Percentiles rank a stretch among this genome's conserved stretches.
These are phyloP conservation scores for Teratosphaeria destructans DNA, from an alignment of 2,329 filamentous ascomycete species.

Conservation along the genomic window DNA sequence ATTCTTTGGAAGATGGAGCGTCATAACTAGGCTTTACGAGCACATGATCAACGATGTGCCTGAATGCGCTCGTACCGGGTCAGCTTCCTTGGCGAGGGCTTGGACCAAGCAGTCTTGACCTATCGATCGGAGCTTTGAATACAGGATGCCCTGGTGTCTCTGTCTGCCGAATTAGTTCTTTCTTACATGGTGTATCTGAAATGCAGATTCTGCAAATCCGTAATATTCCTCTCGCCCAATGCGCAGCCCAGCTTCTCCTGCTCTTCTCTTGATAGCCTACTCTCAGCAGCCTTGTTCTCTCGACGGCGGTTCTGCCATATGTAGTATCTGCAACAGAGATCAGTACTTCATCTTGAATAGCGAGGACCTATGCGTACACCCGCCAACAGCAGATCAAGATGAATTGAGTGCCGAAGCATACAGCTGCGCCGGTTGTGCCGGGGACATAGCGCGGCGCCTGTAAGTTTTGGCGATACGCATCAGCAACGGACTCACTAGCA, in stretches of 20 bases:
- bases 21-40: too few relatives aligned
- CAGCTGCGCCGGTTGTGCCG: conserved; percentile 31
- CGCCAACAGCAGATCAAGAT: conserved; percentile 32
- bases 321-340: conserved; percentile 23
- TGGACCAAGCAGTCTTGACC: too few relatives aligned
- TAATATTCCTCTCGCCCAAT: conserved; percentile 60
- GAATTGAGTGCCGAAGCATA: conserved; percentile 24
- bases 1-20: too few relatives aligned
- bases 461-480: neutral
- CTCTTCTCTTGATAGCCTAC: conserved; percentile 40
- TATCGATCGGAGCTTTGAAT: too few relatives aligned
- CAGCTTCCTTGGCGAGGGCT: too few relatives aligned
- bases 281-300: conserved; percentile 14
- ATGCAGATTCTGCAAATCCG: conserved; percentile 42
- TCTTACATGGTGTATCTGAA: conserved; percentile 18
- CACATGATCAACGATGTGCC: too few relatives aligned
- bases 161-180: neutral
- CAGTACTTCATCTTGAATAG: neutral
- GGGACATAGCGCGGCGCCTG: conserved; percentile 33
- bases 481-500: neutral
- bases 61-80: too few relatives aligned
- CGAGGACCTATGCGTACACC: neutral
- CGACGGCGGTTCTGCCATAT: conserved; percentile 30
- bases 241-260: conserved; percentile 56
- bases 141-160: too few relatives aligned